Evolutionary conservation across 2,329 filamentous ascomycete genomes (phyloP), one percentile per base, ranked within the genome.

Genomic region (Cryphonectria japonica): DNA sequence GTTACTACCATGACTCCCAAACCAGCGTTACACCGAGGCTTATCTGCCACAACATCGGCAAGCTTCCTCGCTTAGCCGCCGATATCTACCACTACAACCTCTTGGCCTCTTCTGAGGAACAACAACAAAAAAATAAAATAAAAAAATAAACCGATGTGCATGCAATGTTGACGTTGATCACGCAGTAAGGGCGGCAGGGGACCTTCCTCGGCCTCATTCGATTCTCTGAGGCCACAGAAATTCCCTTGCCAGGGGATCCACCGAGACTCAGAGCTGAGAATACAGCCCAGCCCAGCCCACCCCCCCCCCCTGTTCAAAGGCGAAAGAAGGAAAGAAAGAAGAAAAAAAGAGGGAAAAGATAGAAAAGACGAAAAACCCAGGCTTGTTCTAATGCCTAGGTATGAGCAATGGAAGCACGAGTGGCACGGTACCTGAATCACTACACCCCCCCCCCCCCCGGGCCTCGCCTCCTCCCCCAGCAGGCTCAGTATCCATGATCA

Each of bases 221-320:
- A 37, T 4, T 34, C 37, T n/a, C 34, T 39, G 41, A 3, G 34
- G 14, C 34, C 60, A 41, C 19, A 62, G 19, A 39, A 8, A 22
- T 62, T 13, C 34, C 32, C 11, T 22, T 22, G 60, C 22, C 8
- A 50, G 22, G 34, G 59, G 34, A 16, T 62, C 60, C 60, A 62
- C 60, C 34, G 60, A 4, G 34, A 62, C 34, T 34, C 32, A 62
- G 60, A 34, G 60, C 60, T 62, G 60, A 62, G 37, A 41, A 62
- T 16, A 41, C 60, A 62, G 60, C 60, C 60, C 34, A 62, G 16
- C 29, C 11, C 26, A 26, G 26, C 26, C 34, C 34, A 34, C 34
- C 6, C 57, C 14, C 4, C 16, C 32, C 37, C 37, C 34, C 19
- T 11, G n/a, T 62, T 8, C 60, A 8, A 39, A 34, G 60, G 26